These are phyloP conservation scores for Erigeron philadelphicus DNA, from an alignment of 140 eudicot species.

Conservation along the genomic window DNA sequence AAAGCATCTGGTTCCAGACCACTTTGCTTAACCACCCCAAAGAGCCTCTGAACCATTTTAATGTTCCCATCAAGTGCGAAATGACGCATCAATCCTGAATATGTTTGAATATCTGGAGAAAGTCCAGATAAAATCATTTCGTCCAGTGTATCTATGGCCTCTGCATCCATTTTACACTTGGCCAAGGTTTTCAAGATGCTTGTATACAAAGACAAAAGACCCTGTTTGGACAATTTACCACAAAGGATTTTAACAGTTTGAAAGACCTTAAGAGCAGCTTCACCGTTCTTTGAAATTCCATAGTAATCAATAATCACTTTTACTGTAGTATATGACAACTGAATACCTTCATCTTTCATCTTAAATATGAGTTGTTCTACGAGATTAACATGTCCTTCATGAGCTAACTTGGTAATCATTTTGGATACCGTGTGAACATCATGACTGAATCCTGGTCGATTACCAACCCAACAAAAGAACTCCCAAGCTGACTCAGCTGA, in stretches of 20 bases:
- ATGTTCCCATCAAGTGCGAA: constrained; percentile 65
- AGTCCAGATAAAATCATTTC: constrained; percentile 64
- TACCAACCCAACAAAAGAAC: constrained; percentile 71
- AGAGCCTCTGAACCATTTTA: constrained; percentile 64
- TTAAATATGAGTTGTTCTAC: constrained; percentile 56
- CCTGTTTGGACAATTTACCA: constrained; percentile 39
- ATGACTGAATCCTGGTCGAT: constrained; percentile 68
- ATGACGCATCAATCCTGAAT: constrained; percentile 67
- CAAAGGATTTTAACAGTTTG: constrained; percentile 43
- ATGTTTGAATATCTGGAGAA: constrained; percentile 65
- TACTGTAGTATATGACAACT: constrained; percentile 45
- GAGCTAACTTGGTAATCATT: constrained; percentile 61
- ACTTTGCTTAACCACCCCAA: constrained; percentile 65
- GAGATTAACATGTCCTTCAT: constrained; percentile 41
- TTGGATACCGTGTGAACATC: constrained; percentile 65
- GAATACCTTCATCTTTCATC: constrained; percentile 46
- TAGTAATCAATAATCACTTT: constrained; percentile 54
- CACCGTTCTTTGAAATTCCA: constrained; percentile 63
- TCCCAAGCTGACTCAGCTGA: constrained; percentile 83
- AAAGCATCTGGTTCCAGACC: constrained; percentile 63
- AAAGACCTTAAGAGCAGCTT: constrained; percentile 57
- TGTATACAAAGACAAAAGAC: constrained; percentile 50
- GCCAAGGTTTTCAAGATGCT: constrained; percentile 61
- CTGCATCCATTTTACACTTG: constrained; percentile 63
- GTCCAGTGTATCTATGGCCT: constrained; percentile 52